Conservation (phyloP, 2,329 filamentous ascomycete genomes). For the Albifimbria verrucaria region DNA sequence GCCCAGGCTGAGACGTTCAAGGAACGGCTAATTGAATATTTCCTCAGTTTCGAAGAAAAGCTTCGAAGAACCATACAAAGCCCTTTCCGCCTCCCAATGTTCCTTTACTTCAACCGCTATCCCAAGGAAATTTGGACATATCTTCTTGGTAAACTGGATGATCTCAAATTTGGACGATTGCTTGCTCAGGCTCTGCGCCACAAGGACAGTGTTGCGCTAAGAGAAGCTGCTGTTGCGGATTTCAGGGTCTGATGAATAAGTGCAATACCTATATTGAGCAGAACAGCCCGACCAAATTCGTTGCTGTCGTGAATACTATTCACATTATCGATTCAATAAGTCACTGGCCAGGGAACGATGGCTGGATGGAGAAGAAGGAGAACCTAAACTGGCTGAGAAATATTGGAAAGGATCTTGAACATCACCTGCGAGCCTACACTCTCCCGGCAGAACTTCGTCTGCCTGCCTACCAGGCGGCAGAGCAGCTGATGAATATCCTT, state of each 20-base stretch:
- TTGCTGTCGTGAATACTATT: conserved; percentile 80
- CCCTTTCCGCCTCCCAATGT: conserved; percentile 85
- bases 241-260: conserved; percentile 67
- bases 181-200: conserved; percentile 83
- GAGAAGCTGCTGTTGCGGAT: conserved; percentile 72
- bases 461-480: conserved; percentile 82
- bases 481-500: conserved; percentile 83
- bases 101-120: conserved; percentile 92
- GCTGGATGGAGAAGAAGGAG: conserved; percentile 70
- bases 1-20: conserved; percentile 88
- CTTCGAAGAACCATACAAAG: conserved; percentile 85
- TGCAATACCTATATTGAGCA: conserved; percentile 61
- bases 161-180: conserved; percentile 85
- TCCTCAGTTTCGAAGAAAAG: conserved; percentile 83
- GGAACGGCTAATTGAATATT: conserved; percentile 81
- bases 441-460: conserved; percentile 73
- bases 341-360: conserved; percentile 58
- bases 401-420: conserved; percentile 76
- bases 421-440: conserved; percentile 65
- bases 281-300: conserved; percentile 64
- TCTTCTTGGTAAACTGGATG: conserved; percentile 74
- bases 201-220: conserved; percentile 68
- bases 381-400: conserved; percentile 57
- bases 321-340: conserved; percentile 80
- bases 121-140: conserved; percentile 82